Base-by-base conservation (phyloP, 1,284 basidiomycete species). In the Sporisorium exsertum region DNA sequence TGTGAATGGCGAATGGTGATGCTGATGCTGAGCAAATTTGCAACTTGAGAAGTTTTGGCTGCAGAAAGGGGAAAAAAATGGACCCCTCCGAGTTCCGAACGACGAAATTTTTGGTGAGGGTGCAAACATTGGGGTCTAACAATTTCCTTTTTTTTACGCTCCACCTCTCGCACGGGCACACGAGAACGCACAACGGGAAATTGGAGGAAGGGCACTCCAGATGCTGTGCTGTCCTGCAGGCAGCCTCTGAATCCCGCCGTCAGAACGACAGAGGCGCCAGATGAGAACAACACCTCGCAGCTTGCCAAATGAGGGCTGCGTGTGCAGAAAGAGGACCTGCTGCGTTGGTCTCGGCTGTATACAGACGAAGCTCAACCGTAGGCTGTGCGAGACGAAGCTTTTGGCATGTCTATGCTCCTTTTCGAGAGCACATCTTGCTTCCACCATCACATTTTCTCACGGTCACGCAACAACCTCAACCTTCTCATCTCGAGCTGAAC, bases 21-120 rank as follows among this genome's bases (percentile, higher is more conserved):
- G 33, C 16, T 24, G n/a, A 18, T 8, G 42, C n/a, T 16, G 24
- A 43, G 18, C 35, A 43, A 24, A 35, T 42, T 18, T 24, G 13
- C 20, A 7, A 37, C 20, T 43, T 49, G 20, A 50, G 51, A 58
- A 69, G 46, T 49, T 55, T 57, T 45, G 51, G 24, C 20, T 27
- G 58, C 40, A 35, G 12, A 22, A 33, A n/a, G n/a, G n/a, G n/a
- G 12, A 58, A 47, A 49, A 58, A 58, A 12, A 29, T 64, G 67
- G 67, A 69, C 66, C 60, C 66, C 63, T 5, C 67, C 61, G 67
- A 64, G 40, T 60, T 49, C 67, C 66, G 60, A 12, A 2, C 27
- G 18, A 27, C n/a, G n/a, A n/a, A n/a, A n/a, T 18, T 26, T 18
- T 40, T n/a, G 13, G 12, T 26, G 42, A 7, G 26, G 20, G 7